phyloP scores from a whole-genome alignment of 257 asterid species.

The Solanum bulbocastanum region DNA sequence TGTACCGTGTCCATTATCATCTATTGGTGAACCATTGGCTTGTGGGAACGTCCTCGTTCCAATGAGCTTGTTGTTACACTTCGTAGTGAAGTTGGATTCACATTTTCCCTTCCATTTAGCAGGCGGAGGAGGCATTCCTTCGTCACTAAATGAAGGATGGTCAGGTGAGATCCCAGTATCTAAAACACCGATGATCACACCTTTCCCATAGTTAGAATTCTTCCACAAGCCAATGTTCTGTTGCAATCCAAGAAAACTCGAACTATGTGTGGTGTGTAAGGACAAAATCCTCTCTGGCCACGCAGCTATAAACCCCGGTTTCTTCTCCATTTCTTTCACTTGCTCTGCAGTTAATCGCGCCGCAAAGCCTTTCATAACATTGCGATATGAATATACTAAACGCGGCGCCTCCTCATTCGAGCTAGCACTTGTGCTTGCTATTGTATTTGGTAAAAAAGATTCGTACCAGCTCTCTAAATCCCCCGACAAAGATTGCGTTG shows the following conservation, averaged over 20 bases:
- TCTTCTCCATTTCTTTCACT: constrained; percentile 6
- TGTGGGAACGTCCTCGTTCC: constrained; percentile 12
- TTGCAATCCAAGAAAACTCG: constrained; percentile 4
- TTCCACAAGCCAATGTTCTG: constrained; percentile 3
- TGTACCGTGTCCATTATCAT: constrained; percentile 19
- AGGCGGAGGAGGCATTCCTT: constrained; percentile 13
- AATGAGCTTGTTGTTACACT: constrained; percentile 23
- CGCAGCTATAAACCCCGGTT: constrained; percentile 9
- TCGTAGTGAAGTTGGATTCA: not conserved
- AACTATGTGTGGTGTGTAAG: constrained; percentile 8
- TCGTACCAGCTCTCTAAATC: constrained; percentile 7
- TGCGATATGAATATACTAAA: constrained; percentile 10
- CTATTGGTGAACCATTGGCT: not conserved
- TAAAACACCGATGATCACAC: constrained; percentile 19
- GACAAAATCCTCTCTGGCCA: not conserved
- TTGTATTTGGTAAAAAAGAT: constrained; percentile 14
- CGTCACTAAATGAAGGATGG: constrained; percentile 12
- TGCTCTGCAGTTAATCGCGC: constrained; percentile 9
- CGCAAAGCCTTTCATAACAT: constrained; percentile 17
- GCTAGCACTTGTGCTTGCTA: not conserved
- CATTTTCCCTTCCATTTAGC: constrained; percentile 24
- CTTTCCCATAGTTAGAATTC: constrained; percentile 11
- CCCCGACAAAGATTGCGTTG: not conserved
- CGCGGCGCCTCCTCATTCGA: not conserved
- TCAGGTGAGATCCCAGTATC: constrained; percentile 18